phyloP scores from a whole-genome alignment of 495 filamentous ascomycete species.

The Trichocladium uniseriatum region DNA sequence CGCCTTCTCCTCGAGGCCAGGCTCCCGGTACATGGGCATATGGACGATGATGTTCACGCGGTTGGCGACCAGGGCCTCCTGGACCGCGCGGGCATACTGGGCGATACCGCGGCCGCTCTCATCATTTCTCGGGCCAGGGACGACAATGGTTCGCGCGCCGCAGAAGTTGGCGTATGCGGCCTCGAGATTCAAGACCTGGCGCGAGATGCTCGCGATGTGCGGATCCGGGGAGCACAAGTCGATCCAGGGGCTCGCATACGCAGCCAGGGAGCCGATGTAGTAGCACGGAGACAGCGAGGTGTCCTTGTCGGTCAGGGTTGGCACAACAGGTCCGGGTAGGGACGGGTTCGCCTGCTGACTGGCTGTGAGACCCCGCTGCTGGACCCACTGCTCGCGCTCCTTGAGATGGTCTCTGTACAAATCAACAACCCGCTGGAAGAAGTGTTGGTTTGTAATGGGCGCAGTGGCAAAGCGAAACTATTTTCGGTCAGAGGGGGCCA shows the following conservation, averaged over 20 bases:
- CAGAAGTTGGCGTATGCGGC: slow-evolving; percentile 92
- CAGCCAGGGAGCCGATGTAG: slow-evolving; percentile 60
- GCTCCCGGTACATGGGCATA: slow-evolving; percentile 64
- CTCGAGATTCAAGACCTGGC: slow-evolving; percentile 82
- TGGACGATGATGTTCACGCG: slow-evolving; percentile 75
- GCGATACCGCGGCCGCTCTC: slow-evolving; percentile 36
- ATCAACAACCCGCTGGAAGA: slow-evolving; percentile 64
- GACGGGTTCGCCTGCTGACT: slow-evolving; percentile 22
- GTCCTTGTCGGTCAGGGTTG: slow-evolving; percentile 62
- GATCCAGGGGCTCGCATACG: slow-evolving; percentile 77
- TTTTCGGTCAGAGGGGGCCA: slow-evolving; percentile 2
- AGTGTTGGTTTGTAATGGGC: slow-evolving; percentile 75
- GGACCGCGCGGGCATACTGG: slow-evolving; percentile 78
- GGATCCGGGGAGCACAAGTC: slow-evolving; percentile 80
- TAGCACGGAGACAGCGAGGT: slow-evolving; percentile 65
- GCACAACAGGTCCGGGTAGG: slow-evolving; percentile 46
- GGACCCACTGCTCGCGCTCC: slow-evolving; percentile 20
- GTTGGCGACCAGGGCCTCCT: slow-evolving; percentile 64
- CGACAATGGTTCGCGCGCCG: slow-evolving; percentile 71
- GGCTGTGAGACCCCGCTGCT: slow-evolving; percentile 11
- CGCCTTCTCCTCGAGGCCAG: slow-evolving; percentile 31
- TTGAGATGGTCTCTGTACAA: slow-evolving; percentile 50
- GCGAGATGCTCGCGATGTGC: slow-evolving; percentile 68
- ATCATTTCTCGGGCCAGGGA: slow-evolving; percentile 59
- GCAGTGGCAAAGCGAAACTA: slow-evolving; percentile 92